A percentile compares a stretch with the other conserved stretches of the same genome.
phyloP scores from a whole-genome alignment of 257 asterid species.

The Solanum etuberosum region DNA sequence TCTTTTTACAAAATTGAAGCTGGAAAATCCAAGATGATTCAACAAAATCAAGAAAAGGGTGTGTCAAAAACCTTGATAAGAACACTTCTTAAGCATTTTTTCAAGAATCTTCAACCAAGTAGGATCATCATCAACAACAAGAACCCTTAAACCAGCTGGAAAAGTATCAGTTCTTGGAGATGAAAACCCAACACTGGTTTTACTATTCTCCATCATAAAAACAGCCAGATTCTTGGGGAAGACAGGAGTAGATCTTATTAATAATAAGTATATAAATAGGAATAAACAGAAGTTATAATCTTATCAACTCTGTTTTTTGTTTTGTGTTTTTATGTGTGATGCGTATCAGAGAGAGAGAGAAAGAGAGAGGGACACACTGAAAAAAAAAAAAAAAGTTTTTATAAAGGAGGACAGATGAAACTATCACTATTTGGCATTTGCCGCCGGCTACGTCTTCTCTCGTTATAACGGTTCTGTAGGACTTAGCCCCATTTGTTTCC shows the following conservation, averaged over 20 bases:
- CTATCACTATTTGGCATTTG: neutral
- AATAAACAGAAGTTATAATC: neutral
- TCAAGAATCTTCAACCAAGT: constrained; percentile 97
- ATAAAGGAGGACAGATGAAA: neutral
- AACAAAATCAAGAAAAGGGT: neutral
- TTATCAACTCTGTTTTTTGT: neutral
- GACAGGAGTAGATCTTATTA: neutral
- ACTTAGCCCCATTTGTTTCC: neutral
- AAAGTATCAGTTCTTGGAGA: constrained; percentile 56
- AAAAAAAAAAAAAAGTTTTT: neutral
- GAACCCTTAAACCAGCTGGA: constrained; percentile 91
- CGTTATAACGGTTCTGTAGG: neutral
- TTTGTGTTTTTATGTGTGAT: neutral
- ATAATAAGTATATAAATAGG: neutral
- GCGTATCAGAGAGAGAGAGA: neutral
- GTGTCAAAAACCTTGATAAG: constrained; percentile 55
- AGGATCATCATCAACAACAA: constrained; percentile 94
- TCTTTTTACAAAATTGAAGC: neutral
- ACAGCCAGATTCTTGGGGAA: neutral
- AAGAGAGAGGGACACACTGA: neutral
- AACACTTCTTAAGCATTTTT: constrained; percentile 92
- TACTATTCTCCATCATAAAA: constrained; percentile 35
- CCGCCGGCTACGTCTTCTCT: neutral
- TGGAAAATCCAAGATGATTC: neutral
- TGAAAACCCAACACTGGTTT: constrained; percentile 30